Conservation (phyloP, 2,329 filamentous ascomycete species). For the Penicillium paneum region DNA sequence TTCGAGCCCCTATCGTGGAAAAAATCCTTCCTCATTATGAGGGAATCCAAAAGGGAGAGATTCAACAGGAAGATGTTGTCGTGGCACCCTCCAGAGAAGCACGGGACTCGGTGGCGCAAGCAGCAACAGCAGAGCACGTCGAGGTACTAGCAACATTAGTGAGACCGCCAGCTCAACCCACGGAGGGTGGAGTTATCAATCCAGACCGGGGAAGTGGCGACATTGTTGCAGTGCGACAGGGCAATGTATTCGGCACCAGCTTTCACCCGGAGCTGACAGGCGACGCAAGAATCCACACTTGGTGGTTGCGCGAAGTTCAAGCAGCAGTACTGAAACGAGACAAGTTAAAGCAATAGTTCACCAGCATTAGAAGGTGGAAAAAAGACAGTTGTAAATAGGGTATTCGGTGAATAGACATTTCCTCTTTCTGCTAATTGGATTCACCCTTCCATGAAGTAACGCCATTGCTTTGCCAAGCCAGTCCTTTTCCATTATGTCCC, state of each 20-base stretch:
- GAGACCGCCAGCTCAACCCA: conserved; percentile 49
- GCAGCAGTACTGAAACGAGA: conserved; percentile 36
- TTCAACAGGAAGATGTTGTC: conserved; percentile 49
- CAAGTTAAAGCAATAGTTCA: conserved; percentile 20
- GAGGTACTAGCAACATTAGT: conserved; percentile 59
- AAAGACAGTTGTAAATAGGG: conserved; percentile 26
- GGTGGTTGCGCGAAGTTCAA: conserved; percentile 80
- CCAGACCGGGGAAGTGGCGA: conserved; percentile 55
- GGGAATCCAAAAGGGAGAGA: conserved; percentile 53
- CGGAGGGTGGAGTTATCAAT: conserved; percentile 40
- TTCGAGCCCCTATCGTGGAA: conserved; percentile 90
- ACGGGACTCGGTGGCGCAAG: conserved; percentile 44
- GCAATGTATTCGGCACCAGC: conserved; percentile 89
- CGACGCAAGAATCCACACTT: conserved; percentile 83
- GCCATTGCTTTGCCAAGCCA: conserved; percentile 30
- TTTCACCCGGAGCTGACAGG: conserved; percentile 93
- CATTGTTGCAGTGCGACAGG: conserved; percentile 85
- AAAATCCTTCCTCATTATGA: conserved; percentile 60
- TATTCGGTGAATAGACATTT: conserved; percentile 30
- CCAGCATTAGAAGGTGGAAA: conserved; percentile 9
- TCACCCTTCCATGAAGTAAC: conserved; percentile 33
- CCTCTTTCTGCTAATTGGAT: conserved; percentile 29
- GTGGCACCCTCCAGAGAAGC: conserved; percentile 56
- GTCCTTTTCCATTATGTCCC: conserved; percentile 13
- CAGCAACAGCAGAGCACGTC: conserved; percentile 49